Percentiles rank a stretch among this genome's conserved stretches.
Conservation (phyloP, 129 eudicot species). For the Lactuca saligna region DNA sequence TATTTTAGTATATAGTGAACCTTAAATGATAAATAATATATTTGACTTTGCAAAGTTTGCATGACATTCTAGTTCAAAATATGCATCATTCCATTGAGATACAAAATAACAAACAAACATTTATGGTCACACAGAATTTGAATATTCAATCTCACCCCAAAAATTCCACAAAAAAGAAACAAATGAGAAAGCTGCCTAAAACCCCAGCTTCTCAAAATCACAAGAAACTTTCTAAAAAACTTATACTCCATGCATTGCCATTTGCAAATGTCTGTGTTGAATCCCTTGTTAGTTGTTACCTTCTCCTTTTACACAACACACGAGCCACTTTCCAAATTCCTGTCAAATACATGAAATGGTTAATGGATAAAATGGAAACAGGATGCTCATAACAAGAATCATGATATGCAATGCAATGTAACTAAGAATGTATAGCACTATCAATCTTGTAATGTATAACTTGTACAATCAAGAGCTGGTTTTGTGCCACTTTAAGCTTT, state of each 20-base stretch:
- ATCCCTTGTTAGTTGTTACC: background rate
- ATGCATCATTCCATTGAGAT: background rate
- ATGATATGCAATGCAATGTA: background rate
- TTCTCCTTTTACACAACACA: background rate
- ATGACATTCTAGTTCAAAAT: too few species aligned
- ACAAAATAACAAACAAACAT: background rate
- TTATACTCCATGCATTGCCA: background rate
- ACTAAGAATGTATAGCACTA: slow-evolving; percentile 38
- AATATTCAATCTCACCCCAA: background rate
- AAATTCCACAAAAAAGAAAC: background rate
- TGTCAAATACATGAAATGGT: background rate
- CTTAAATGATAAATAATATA: too few species aligned
- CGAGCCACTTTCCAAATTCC: background rate
- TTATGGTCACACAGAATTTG: background rate
- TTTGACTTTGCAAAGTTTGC: too few species aligned
- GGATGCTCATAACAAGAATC: background rate
- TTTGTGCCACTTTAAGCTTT: slow-evolving; percentile 34
- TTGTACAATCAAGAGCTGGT: slow-evolving; percentile 58
- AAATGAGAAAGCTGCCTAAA: background rate
- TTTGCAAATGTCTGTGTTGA: background rate
- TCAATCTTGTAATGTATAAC: slow-evolving; percentile 53
- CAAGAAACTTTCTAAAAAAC: background rate
- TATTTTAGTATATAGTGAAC: too few species aligned
- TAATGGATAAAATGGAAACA: background rate
- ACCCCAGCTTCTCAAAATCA: background rate